Base-by-base conservation (phyloP, 371 early-diverging fungal genomes). In the Saksenaea vasiformis region DNA sequence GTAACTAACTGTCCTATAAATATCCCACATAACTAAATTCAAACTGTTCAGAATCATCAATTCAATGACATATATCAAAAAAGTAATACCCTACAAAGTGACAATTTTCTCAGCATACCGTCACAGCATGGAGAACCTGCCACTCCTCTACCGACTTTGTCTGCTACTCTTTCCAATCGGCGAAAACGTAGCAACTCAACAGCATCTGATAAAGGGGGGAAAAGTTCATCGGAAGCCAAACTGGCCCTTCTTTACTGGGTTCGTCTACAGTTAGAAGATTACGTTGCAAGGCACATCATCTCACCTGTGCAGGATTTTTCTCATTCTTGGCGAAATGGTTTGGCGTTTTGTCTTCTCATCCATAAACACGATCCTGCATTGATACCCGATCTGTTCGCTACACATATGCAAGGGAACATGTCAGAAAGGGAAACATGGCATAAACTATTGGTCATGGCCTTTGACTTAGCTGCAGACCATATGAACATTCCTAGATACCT, bases 191-290 rank as follows among this genome's bases (percentile, higher is more conserved):
- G 27, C 64, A 65, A 65, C 15, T 61, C 61, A 9, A 22, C 35
- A 22, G 37, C 34, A 14, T 60, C 64, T 9, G 55, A 65, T 35
- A 64, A 59, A 39, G 38, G 34, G 35, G 22, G 22, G 47, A 62
- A 27, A 62, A 64, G 3, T 60, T 67, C 0, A 59, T 69, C 72
- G 14, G 87, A 88, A 53, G 83, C 87, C 10, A 84, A 85, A 58
- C 72, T 77, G 8, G 83, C 86, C 1, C 65, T 91, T 0, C 72
- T 91, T 35, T 80, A 75, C 56, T 93, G 94, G 94, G 91, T 90
- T 14, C 84, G 85, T 22, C 82, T 78, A 26, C 88, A 86, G 39
- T 78, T 91, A 1, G 83, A 79, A 56, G 84, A 85, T 43, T 92
- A 90, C 59, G 73, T 78, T 37, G 63, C 72, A 26, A 83, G 79